Percentiles rank a stretch among this genome's conserved stretches.
Evolutionary conservation across 495 filamentous ascomycete species (phyloP).

Genomic region (Melanomma pulvis-pyrius): DNA sequence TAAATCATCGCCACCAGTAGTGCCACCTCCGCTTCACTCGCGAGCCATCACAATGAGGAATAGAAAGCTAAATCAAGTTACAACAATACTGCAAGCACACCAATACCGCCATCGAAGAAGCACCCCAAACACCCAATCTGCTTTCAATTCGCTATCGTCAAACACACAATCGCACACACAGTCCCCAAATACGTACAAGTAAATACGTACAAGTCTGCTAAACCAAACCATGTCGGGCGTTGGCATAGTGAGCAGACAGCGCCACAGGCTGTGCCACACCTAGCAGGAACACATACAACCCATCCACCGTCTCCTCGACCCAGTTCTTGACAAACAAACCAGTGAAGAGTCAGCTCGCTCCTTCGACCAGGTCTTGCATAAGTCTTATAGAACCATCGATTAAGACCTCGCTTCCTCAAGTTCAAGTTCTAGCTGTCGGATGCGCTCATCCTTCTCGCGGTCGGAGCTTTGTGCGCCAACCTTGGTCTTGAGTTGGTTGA

Average conservation of each 20-base stretch:
- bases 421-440: slow-evolving; percentile 69
- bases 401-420: slow-evolving; percentile 57
- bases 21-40: neutral
- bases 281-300: neutral
- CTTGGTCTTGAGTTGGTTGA: slow-evolving; percentile 70
- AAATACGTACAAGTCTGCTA: slow-evolving; percentile 1
- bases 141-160: neutral
- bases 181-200: neutral
- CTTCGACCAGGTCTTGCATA: neutral
- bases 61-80: neutral
- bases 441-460: slow-evolving; percentile 64
- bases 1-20: neutral
- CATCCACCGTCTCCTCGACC: neutral
- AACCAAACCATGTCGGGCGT: neutral
- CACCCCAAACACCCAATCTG: neutral
- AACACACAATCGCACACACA: neutral
- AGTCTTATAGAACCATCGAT: neutral
- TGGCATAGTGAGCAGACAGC: neutral
- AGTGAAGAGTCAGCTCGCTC: slow-evolving; percentile 3
- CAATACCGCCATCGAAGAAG: neutral
- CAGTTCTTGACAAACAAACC: neutral
- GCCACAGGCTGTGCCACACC: neutral
- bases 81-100: neutral
- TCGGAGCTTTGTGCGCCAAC: slow-evolving; percentile 55
- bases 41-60: neutral